A percentile compares a stretch with the other conserved stretches of the same genome.
Evolutionary conservation across 331 rosid species (phyloP).

Genomic region (Pyrus hybrid): DNA sequence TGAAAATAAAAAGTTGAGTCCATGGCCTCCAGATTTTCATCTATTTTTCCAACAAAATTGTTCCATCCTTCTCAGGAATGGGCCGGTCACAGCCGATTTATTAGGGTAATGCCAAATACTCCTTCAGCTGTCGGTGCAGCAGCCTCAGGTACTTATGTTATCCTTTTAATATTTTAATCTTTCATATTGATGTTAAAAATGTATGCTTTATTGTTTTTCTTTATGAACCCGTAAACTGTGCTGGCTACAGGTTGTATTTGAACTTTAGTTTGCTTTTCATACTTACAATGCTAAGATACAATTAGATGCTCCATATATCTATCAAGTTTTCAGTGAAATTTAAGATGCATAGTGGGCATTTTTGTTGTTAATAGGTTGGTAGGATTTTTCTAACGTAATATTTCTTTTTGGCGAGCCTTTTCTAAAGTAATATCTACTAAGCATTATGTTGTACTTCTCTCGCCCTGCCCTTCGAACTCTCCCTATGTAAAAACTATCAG

Average conservation of each 20-base stretch:
- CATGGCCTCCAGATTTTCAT: not conserved
- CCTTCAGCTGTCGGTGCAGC: slow-evolving; percentile 88
- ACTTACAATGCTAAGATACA: not conserved
- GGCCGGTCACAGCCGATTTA: slow-evolving; percentile 67
- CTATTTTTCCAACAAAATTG: not conserved
- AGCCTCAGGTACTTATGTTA: slow-evolving; percentile 57
- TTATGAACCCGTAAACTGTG: not conserved
- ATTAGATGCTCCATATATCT: not conserved
- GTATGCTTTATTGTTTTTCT: not conserved
- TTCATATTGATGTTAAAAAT: not conserved
- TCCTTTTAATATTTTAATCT: not conserved
- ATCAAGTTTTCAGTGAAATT: not conserved
- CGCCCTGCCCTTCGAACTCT: not conserved
- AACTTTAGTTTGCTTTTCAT: too few species aligned
- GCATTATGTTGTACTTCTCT: not conserved
- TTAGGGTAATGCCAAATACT: slow-evolving; percentile 93
- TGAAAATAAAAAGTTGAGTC: too few species aligned
- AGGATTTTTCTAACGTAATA: not conserved
- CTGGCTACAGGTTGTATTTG: too few species aligned
- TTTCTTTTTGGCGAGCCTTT: not conserved
- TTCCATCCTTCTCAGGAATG: slow-evolving; percentile 52
- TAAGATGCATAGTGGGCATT: not conserved
- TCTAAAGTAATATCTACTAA: not conserved
- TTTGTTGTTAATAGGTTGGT: not conserved
- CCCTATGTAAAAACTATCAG: not conserved